Evolutionary conservation across 192 early-diverging fungal species (phyloP).

Genomic region (Pecoramyces ruminantium): DNA sequence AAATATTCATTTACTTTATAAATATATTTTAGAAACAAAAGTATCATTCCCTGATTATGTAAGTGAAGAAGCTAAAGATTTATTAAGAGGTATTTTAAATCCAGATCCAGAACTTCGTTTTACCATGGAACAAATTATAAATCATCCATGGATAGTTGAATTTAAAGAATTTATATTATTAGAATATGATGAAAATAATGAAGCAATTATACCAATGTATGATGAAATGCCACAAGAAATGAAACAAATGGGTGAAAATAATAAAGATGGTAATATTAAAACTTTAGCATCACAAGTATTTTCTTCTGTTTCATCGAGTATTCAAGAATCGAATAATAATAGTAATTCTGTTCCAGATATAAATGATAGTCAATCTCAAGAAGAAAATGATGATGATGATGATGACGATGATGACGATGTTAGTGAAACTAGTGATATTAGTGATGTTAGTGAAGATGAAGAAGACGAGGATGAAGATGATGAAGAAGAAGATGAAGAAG

Average conservation of each 20-base stretch:
- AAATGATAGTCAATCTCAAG: neutral
- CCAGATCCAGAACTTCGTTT: slow-evolving; percentile 68
- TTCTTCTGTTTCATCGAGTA: neutral
- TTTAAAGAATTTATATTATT: neutral
- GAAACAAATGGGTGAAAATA: neutral
- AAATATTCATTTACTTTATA: slow-evolving; percentile 69
- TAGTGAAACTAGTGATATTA: neutral
- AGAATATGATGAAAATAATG: neutral
- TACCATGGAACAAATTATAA: slow-evolving; percentile 55
- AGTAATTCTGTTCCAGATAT: neutral
- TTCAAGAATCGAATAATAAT: neutral
- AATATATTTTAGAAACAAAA: slow-evolving; percentile 64
- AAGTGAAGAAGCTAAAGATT: slow-evolving; percentile 49
- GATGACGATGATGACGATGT: neutral
- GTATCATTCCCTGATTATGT: slow-evolving; percentile 81
- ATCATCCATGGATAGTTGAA: slow-evolving; percentile 26
- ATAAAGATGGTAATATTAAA: neutral
- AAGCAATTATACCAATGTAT: neutral
- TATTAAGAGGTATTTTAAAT: slow-evolving; percentile 77
- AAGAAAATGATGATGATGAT: neutral
- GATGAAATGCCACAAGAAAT: neutral
- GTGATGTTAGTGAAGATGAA: neutral
- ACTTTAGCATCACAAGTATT: neutral
- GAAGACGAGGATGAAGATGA: neutral
- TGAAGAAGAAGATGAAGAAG: neutral